phyloP scores from a whole-genome alignment of 116 monocot genomes.

The Phalaenopsis hybrid region DNA sequence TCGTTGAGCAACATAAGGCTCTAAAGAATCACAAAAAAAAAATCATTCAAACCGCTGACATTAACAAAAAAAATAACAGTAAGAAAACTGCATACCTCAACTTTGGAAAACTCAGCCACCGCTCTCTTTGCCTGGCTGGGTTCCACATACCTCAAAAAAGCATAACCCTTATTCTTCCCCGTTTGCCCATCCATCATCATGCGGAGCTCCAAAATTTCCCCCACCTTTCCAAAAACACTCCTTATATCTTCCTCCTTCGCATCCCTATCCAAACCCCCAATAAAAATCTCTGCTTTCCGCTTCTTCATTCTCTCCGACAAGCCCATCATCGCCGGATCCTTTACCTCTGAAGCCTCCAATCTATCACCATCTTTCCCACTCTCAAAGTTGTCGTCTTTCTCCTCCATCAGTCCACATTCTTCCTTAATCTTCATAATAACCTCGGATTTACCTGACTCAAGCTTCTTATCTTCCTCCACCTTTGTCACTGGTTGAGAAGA shows the following conservation, averaged over 20 bases:
- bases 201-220: conserved; percentile 77
- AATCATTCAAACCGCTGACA: neutral
- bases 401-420: neutral
- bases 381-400: neutral
- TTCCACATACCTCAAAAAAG: conserved; percentile 72
- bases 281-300: conserved; percentile 77
- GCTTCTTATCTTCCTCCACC: neutral
- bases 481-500: neutral
- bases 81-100: conserved; percentile 45
- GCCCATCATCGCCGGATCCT: conserved; percentile 26
- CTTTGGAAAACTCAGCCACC: conserved; percentile 61
- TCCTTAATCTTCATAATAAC: neutral
- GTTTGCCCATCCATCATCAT: conserved; percentile 65
- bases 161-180: conserved; percentile 86
- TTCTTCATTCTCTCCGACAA: conserved; percentile 43
- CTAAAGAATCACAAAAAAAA: neutral
- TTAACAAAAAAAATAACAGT: neutral
- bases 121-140: conserved; percentile 66
- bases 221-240: conserved; percentile 55
- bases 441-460: neutral
- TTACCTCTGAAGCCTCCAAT: neutral
- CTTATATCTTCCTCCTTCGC: conserved; percentile 78
- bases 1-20: neutral
- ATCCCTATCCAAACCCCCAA: conserved; percentile 72
- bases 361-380: conserved; percentile 12